Evolutionary conservation across 2,329 filamentous ascomycete genomes (phyloP).

Genomic region (Penicillium sp.): DNA sequence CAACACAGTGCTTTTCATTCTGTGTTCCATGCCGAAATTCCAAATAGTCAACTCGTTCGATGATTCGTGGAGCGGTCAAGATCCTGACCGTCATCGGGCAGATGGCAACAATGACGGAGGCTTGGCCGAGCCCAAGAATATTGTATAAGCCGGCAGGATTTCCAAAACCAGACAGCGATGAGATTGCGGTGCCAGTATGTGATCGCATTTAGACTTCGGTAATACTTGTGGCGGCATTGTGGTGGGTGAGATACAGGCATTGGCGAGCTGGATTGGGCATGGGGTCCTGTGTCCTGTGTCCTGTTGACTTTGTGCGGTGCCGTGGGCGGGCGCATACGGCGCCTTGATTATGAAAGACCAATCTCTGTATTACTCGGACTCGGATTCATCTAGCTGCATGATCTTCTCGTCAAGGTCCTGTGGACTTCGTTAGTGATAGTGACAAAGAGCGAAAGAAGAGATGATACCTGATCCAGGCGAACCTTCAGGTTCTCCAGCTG

Average conservation of each 20-base stretch:
- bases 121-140: no score
- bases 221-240: no score
- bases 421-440: not conserved
- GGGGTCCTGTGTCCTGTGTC: no score
- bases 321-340: no score
- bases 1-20: not conserved
- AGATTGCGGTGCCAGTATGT: no score
- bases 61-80: not conserved
- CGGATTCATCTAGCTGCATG: slow-evolving; percentile 50
- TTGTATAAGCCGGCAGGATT: no score
- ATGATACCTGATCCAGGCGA: slow-evolving; percentile 43
- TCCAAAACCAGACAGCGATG: not conserved
- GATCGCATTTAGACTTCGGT: no score
- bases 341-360: not conserved
- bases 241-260: no score
- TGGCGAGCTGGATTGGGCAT: no score
- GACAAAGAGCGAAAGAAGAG: not conserved
- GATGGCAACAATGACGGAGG: no score
- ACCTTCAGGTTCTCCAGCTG: slow-evolving; percentile 46
- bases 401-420: slow-evolving; percentile 52
- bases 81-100: not conserved
- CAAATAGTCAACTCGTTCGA: no score
- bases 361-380: slow-evolving; percentile 38
- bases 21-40: not conserved
- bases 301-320: no score